Evolutionary conservation across 805 yeast genomes (phyloP).

Genomic region (Cyberlindnera amylophila): DNA sequence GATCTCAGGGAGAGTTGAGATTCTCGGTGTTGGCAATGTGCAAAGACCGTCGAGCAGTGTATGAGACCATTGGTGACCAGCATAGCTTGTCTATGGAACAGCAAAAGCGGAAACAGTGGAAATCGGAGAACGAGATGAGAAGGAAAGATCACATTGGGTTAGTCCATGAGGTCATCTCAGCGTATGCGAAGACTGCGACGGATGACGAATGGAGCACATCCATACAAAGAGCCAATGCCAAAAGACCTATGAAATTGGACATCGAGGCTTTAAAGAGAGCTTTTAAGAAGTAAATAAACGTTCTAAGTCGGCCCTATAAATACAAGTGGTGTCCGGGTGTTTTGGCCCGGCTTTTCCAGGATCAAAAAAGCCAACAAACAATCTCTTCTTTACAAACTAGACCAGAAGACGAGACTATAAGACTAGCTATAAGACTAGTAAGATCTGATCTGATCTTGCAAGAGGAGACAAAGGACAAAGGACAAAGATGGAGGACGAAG

Average conservation of each 20-base stretch:
- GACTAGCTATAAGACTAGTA: too few relatives aligned
- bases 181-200: constrained; percentile 32
- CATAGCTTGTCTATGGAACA: constrained; percentile 37
- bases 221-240: constrained; percentile 6
- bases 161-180: constrained; percentile 42
- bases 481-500: constrained; percentile 24
- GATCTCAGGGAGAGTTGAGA: constrained; percentile 45
- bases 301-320: too few relatives aligned
- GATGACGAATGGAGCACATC: constrained; percentile 38
- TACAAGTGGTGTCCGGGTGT: too few relatives aligned
- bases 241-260: constrained; percentile 5
- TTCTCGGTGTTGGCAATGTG: constrained; percentile 55
- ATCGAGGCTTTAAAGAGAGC: background rate
- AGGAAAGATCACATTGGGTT: constrained; percentile 51
- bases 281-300: constrained; percentile 2
- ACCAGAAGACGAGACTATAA: too few relatives aligned
- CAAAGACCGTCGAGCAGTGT: constrained; percentile 42
- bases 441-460: too few relatives aligned
- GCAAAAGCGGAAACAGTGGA: constrained; percentile 48
- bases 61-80: constrained; percentile 37
- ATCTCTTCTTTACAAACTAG: too few relatives aligned
- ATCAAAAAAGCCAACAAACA: too few relatives aligned
- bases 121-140: constrained; percentile 50
- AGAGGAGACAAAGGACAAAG: too few relatives aligned
- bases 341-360: background rate